A percentile compares a stretch with the other conserved stretches of the same genome.
These are phyloP conservation scores for Penicillium corylophilum DNA, from an alignment of 2,329 filamentous ascomycete species.

Conservation along the genomic window DNA sequence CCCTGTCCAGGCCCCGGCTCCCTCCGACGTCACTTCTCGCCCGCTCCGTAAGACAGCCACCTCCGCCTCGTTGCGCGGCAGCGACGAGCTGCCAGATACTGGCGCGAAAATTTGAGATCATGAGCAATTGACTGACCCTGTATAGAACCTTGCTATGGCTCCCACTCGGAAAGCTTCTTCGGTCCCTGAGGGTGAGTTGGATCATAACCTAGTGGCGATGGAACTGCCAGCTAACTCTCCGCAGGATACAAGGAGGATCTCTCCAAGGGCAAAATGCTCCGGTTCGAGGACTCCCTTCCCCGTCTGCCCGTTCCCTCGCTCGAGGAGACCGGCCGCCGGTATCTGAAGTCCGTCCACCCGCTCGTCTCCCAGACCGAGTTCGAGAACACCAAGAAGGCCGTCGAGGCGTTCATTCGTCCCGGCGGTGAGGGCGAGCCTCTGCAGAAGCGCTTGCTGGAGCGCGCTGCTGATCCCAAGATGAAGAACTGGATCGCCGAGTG, in stretches of 20 bases:
- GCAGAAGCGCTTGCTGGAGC: slow-evolving; percentile 81
- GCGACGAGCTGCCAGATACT: neutral
- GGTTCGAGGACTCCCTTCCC: slow-evolving; percentile 66
- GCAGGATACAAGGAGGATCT: slow-evolving; percentile 64
- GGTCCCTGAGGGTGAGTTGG: slow-evolving; percentile 46
- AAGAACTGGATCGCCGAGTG: slow-evolving; percentile 97
- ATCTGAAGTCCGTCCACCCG: slow-evolving; percentile 66
- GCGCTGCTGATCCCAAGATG: slow-evolving; percentile 72
- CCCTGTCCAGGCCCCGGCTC: slow-evolving; percentile 41
- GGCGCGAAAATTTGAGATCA: neutral
- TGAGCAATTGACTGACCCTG: slow-evolving; percentile 12
- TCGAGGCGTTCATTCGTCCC: slow-evolving; percentile 85
- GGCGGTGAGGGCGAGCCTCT: slow-evolving; percentile 78
- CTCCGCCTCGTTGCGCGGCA: slow-evolving; percentile 1
- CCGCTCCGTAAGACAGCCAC: slow-evolving; percentile 31
- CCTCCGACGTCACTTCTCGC: slow-evolving; percentile 35
- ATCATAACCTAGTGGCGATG: slow-evolving; percentile 20
- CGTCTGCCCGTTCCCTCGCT: slow-evolving; percentile 62
- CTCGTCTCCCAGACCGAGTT: slow-evolving; percentile 60
- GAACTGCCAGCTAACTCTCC: slow-evolving; percentile 1
- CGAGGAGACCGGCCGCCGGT: slow-evolving; percentile 63
- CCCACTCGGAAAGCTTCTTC: slow-evolving; percentile 45
- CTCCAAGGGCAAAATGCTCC: slow-evolving; percentile 63
- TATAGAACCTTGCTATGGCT: slow-evolving; percentile 41
- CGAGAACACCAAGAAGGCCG: slow-evolving; percentile 69